Evolutionary conservation across 2,329 filamentous ascomycete species (phyloP), one percentile per base, ranked within the genome.

Genomic region (Emergomyces pasteurianus): DNA sequence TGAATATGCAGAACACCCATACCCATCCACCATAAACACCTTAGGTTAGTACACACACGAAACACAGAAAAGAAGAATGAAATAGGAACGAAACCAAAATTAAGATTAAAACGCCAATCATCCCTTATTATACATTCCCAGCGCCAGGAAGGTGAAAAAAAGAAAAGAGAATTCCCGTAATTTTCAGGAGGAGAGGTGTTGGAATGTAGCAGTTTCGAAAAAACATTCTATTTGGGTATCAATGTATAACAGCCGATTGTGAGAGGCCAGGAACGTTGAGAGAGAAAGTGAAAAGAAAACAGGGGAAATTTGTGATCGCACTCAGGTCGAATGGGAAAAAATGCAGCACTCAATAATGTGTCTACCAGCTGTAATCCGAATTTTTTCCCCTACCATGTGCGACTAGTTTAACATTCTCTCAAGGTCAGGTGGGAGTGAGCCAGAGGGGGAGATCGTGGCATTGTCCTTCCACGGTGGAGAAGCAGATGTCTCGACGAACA

Each of bases 401-500:
- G 7, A 5, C 26, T 57, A 57, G 40, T 57, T 23, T 54, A 67
- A 55, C 47, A 58, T 42, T 42, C 31, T 42, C 7, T 46, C 38
- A 28, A 59, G 54, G 34, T 42, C 23, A 21, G 46, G 50, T 34
- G 61, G 58, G 68, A 71, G 60, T 67, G 68, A 38, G 46, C 61
- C 53, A 26, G 64, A 12, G n/a, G 64, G 64, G 31, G 63, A 64
- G 56, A 67, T 65, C 14, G 59, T 65, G n/a, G 59, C 60, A 10
- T 28, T 23, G 31, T 63, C 60, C 42, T 62, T 54, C 64, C 63
- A 64, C 18, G 62, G 50, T 21, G 53, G 54, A 9, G 58, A 59
- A 36, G 55, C 40, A 42, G 62, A 56, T 26, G 60, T 57, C 6
- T 38, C 59, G 6, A 70, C 69, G 43, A 70, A 70, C 58, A 73